Conservation (phyloP, 768 basidiomycete species). For the Boletus reticulatus region DNA sequence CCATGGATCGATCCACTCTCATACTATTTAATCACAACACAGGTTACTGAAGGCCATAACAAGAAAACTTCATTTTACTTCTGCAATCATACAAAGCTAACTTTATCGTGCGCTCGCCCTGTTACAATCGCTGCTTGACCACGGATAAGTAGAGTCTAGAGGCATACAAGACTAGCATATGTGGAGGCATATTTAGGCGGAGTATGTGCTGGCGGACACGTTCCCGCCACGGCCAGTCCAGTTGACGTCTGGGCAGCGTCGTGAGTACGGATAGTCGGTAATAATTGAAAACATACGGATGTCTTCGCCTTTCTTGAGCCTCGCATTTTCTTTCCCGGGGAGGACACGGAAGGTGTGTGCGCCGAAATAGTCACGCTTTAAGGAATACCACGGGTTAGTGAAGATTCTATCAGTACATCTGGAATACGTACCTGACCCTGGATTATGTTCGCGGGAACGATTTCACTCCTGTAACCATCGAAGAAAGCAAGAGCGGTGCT, state of each 20-base stretch:
- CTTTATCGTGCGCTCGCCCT: conserved; percentile 12
- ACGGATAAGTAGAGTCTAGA: conserved; percentile 16
- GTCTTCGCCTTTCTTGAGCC: conserved; percentile 76
- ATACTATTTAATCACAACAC: too few relatives aligned
- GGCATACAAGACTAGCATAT: conserved; percentile 1
- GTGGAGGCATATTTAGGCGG: conserved; percentile 42
- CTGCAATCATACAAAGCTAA: conserved; percentile 12
- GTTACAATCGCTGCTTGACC: conserved; percentile 13
- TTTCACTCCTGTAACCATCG: conserved; percentile 96
- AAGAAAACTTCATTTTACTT: conserved; percentile 8
- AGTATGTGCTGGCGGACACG: conserved; percentile 87
- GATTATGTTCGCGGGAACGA: conserved; percentile 90
- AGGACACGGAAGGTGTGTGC: conserved; percentile 97
- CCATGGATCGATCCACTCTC: too few relatives aligned
- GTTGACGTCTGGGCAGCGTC: conserved; percentile 70
- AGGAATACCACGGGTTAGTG: conserved; percentile 4
- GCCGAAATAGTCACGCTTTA: conserved; percentile 95
- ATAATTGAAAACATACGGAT: conserved; percentile 65
- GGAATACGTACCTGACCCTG: conserved; percentile 74
- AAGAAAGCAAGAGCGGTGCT: conserved; percentile 98
- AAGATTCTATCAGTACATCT: background rate
- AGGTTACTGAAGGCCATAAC: background rate
- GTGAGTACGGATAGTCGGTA: background rate
- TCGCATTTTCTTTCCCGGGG: conserved; percentile 86
- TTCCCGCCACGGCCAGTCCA: conserved; percentile 98